Conservation (phyloP, 306 rosid genomes). For the Macrotyloma uniflorum region DNA sequence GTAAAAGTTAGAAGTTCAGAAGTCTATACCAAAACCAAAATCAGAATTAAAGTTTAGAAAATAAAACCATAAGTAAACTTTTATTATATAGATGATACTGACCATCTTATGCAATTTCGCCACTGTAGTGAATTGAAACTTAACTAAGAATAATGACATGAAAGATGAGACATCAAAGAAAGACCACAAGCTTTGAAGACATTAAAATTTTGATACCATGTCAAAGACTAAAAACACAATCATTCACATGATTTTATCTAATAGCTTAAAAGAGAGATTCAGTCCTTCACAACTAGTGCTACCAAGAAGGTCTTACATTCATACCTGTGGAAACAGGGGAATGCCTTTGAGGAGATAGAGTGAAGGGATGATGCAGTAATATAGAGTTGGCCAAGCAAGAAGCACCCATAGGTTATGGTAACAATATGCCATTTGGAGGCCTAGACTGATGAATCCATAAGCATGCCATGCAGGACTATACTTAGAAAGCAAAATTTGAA, state of each 20-base stretch:
- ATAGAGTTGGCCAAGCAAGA: conserved; percentile 44
- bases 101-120: no score
- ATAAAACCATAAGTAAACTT: no score
- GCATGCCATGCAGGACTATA: conserved; percentile 55
- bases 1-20: not conserved
- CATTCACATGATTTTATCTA: not conserved
- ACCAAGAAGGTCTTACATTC: not conserved
- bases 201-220: not conserved
- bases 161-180: not conserved
- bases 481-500: conserved; percentile 64
- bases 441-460: conserved; percentile 51
- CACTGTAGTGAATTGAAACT: not conserved
- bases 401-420: conserved; percentile 57
- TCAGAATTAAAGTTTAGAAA: no score
- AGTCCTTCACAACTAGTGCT: not conserved
- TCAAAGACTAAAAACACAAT: not conserved
- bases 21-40: not conserved
- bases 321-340: conserved; percentile 43
- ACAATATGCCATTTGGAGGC: conserved; percentile 62
- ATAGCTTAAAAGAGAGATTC: not conserved
- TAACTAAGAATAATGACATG: not conserved
- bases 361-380: conserved; percentile 37
- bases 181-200: not conserved
- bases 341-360: conserved; percentile 41
- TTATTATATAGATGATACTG: no score